Conservation (phyloP, 2,329 filamentous ascomycete species). For the Hypomyces rosellus region DNA sequence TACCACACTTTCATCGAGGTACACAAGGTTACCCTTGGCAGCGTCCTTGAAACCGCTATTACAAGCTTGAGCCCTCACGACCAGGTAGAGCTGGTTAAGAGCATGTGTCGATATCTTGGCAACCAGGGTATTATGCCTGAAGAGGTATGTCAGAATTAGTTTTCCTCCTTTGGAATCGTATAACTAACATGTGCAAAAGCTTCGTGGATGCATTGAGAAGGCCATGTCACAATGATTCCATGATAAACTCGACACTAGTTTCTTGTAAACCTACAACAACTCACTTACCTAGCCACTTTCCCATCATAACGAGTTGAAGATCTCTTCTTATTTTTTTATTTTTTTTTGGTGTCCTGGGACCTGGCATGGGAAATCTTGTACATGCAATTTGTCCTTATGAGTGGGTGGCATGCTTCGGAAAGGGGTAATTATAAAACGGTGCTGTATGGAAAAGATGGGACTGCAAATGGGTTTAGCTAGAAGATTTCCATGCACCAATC, state of each 20-base stretch:
- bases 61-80: slow-evolving; percentile 82
- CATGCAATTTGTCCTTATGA: neutral
- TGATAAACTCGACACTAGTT: neutral
- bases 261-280: neutral
- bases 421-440: too few relatives aligned
- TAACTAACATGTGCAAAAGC: slow-evolving; percentile 10
- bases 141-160: slow-evolving; percentile 19
- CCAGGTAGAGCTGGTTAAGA: slow-evolving; percentile 73
- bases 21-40: slow-evolving; percentile 77
- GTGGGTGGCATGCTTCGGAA: too few relatives aligned
- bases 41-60: slow-evolving; percentile 85
- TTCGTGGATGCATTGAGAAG: slow-evolving; percentile 22
- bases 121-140: slow-evolving; percentile 50
- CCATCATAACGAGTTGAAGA: neutral
- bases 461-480: too few relatives aligned
- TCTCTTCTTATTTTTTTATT: neutral
- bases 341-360: neutral
- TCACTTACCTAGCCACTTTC: neutral
- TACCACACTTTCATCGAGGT: slow-evolving; percentile 95
- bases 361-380: neutral
- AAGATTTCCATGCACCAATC: too few relatives aligned
- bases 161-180: neutral
- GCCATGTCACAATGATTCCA: slow-evolving; percentile 11
- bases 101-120: slow-evolving; percentile 56
- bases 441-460: too few relatives aligned